A percentile compares a stretch with the other conserved stretches of the same genome.
phyloP scores from a whole-genome alignment of 257 asterid species.

The Echites panduratus region DNA sequence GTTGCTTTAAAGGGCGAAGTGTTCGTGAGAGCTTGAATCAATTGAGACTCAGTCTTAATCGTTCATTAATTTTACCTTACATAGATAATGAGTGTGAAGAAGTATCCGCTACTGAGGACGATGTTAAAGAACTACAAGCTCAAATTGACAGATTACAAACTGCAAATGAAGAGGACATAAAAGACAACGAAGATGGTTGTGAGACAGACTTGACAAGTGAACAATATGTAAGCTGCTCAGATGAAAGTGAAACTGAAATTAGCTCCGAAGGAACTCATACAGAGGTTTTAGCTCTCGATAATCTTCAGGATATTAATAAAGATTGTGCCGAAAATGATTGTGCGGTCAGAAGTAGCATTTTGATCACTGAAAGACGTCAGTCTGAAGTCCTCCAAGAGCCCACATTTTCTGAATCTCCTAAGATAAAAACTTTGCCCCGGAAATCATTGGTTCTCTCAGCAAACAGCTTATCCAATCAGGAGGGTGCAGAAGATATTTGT shows the following conservation, averaged over 20 bases:
- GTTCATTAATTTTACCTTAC: constrained; percentile 67
- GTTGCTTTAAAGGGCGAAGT: constrained; percentile 53
- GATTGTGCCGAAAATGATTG: constrained; percentile 24
- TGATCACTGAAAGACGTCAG: constrained; percentile 34
- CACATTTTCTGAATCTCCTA: constrained; percentile 78
- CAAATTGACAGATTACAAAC: constrained; percentile 52
- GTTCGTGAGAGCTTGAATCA: constrained; percentile 81
- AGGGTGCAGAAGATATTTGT: constrained; percentile 32
- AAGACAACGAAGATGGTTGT: constrained; percentile 57
- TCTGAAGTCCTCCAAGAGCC: constrained; percentile 61
- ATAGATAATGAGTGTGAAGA: constrained; percentile 51
- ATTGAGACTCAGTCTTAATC: constrained; percentile 80
- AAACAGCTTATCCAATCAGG: constrained; percentile 32
- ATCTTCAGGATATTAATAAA: constrained; percentile 19
- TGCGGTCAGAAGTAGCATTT: constrained; percentile 38
- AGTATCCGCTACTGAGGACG: constrained; percentile 51
- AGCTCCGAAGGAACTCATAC: constrained; percentile 31
- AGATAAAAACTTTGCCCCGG: constrained; percentile 50
- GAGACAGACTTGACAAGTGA: constrained; percentile 64
- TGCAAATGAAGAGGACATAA: constrained; percentile 37
- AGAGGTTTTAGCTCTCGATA: constrained; percentile 14
- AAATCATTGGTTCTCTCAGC: constrained; percentile 47
- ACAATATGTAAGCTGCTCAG: constrained; percentile 74
- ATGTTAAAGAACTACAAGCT: constrained; percentile 59
- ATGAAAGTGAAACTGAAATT: constrained; percentile 63